These are phyloP conservation scores for Spathaspora gorwiae DNA, from an alignment of 805 yeast species.

Conservation along the genomic window DNA sequence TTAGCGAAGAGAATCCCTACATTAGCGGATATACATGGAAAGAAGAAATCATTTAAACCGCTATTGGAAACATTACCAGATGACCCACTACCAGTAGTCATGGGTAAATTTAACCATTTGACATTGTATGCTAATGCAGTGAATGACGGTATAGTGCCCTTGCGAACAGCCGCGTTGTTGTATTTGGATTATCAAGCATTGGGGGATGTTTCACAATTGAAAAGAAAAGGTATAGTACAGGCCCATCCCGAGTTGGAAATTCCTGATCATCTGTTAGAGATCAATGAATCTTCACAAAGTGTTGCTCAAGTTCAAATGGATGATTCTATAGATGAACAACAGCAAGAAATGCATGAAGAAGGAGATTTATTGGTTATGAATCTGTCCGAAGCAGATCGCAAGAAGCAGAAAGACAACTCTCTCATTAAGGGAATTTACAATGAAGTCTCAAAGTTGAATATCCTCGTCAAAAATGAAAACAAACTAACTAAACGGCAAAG, in stretches of 20 bases:
- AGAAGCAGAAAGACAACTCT: not conserved
- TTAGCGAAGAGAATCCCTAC: conserved; percentile 30
- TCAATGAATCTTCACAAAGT: conserved; percentile 10
- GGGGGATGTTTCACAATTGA: conserved; percentile 32
- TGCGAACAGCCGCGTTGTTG: conserved; percentile 38
- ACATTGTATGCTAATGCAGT: conserved; percentile 42
- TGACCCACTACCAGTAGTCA: conserved; percentile 30
- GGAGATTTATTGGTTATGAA: not conserved
- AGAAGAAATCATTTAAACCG: conserved; percentile 22
- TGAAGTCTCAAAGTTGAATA: conserved; percentile 15
- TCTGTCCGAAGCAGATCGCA: not conserved
- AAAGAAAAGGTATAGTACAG: conserved; percentile 9
- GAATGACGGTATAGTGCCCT: conserved; percentile 44
- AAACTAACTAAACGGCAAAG: conserved; percentile 11
- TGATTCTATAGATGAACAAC: conserved; percentile 3
- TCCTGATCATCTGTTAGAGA: conserved; percentile 3
- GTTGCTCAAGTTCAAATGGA: conserved; percentile 34
- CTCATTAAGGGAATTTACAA: conserved; percentile 9
- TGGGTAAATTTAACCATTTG: conserved; percentile 26
- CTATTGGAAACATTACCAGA: conserved; percentile 37
- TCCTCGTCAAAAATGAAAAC: not conserved
- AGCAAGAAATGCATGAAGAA: not conserved
- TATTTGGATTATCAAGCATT: conserved; percentile 41
- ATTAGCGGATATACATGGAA: conserved; percentile 11
- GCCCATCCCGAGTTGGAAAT: conserved; percentile 4